Conservation (phyloP, 495 filamentous ascomycete species). For the Aspergillus mulundensis region DNA sequence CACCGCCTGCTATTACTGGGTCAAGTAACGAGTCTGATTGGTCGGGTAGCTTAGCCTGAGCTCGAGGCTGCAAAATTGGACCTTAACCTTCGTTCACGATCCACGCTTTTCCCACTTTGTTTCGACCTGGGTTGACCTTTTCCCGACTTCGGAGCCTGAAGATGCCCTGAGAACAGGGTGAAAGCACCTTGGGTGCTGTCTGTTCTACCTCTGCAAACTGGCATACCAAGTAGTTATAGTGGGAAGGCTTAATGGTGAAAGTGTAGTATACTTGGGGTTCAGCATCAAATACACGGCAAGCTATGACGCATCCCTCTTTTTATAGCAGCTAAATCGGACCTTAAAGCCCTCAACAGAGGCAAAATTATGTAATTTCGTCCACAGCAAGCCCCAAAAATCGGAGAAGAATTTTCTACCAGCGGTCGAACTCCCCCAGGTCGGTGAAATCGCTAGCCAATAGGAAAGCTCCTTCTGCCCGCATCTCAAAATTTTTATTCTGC, state of each 20-base stretch:
- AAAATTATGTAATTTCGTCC: slow-evolving; percentile 8
- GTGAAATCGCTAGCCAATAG: slow-evolving; percentile 27
- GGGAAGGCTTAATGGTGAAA: too few species aligned
- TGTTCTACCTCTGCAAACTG: not conserved
- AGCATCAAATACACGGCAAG: not conserved
- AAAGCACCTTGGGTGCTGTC: not conserved
- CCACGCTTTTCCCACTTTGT: not conserved
- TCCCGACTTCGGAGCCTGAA: not conserved
- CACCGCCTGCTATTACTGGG: slow-evolving; percentile 11
- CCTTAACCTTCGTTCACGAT: not conserved
- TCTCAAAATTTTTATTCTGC: slow-evolving; percentile 28
- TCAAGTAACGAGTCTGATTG: not conserved
- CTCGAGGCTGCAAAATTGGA: not conserved
- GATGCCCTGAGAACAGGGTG: not conserved
- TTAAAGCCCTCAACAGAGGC: not conserved
- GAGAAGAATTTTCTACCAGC: slow-evolving; percentile 13
- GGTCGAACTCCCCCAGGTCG: slow-evolving; percentile 24
- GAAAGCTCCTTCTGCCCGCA: slow-evolving; percentile 20
- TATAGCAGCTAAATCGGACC: not conserved
- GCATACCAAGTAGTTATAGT: not conserved
- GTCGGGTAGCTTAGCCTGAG: not conserved
- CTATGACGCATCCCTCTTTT: not conserved
- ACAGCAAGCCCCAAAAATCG: slow-evolving; percentile 1
- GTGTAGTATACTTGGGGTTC: not conserved
- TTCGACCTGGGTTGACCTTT: not conserved